Evolutionary conservation across 2,329 filamentous ascomycete species (phyloP), one percentile per base, ranked within the genome.

Genomic region (Plenodomus tracheiphilus): DNA sequence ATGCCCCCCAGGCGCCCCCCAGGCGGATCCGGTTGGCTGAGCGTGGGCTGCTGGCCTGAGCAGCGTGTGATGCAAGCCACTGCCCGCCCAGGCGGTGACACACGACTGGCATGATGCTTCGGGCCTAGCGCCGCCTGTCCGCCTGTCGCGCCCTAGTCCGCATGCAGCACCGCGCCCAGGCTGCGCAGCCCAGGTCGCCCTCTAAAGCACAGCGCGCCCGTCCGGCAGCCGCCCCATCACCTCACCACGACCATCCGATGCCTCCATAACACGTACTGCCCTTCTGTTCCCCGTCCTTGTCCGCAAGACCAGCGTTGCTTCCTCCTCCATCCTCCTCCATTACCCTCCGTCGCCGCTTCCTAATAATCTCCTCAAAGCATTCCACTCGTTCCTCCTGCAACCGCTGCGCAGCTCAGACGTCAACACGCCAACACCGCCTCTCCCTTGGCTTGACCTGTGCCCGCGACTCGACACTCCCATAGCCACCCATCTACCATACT

Each of bases 331-430:
- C 28, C 13, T 32, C 28, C 13, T 15, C 7, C 28, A 32, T 8
- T 4, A 10, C 47, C 40, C 37, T 43, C 45, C 32, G 38, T 16
- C 43, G 18, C 40, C 43, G 48, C 49, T 47, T 39, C 54, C 28
- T 32, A 32, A 32, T 58, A 44, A 51, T 53, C 49, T 62, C 53
- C 58, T 57, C 47, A 41, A 57, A 47, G 51, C 59, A 61, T 63
- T 62, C 60, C 62, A 55, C 53, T 54, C 63, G 53, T 62, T 62
- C 60, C 58, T 63, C 58, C 59, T 58, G 54, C 56, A 64, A 59
- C 63, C 52, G 55, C 59, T 50, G 54, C 53, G 46, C 50, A 53
- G 51, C 60, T 56, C 45, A 46, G 46, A 58, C 56, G 55, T 49
- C 56, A 54, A 56, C 60, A 53, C 43, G 17, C 32, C 49, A 53